Evolutionary conservation across 345 rosid genomes (phyloP).

Genomic region (Durio zibethinus): DNA sequence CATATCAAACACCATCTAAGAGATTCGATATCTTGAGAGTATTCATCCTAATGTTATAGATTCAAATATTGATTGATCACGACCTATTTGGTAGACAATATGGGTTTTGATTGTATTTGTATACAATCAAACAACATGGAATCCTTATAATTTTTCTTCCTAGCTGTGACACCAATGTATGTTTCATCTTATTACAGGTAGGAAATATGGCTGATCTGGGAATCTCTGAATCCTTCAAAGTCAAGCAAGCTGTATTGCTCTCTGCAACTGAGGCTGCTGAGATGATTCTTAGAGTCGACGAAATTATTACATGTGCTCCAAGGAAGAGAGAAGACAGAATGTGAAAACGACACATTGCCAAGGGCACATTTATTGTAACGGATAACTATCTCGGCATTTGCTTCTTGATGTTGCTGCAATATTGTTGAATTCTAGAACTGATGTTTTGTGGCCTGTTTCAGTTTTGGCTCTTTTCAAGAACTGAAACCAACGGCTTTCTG

Average conservation of each 20-base stretch:
- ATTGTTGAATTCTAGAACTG: constrained; percentile 1
- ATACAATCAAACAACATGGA: neutral
- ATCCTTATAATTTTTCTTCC: neutral
- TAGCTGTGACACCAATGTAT: neutral
- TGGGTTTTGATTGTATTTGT: neutral
- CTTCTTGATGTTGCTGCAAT: neutral
- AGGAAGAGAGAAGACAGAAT: constrained; percentile 76
- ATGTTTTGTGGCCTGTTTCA: constrained; percentile 9
- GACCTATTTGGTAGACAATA: neutral
- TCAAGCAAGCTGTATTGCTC: constrained; percentile 86
- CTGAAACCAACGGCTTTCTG: neutral
- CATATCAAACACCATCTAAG: too few relatives aligned
- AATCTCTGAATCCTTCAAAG: constrained; percentile 88
- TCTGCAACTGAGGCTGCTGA: constrained; percentile 98
- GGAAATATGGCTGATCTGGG: constrained; percentile 89
- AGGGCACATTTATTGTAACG: neutral
- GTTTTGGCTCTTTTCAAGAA: neutral
- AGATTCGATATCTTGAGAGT: too few relatives aligned
- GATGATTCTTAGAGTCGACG: constrained; percentile 81
- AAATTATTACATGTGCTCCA: constrained; percentile 80
- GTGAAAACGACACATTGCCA: constrained; percentile 27
- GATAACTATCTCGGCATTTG: neutral
- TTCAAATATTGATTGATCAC: neutral
- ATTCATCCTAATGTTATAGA: neutral
- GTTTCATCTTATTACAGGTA: constrained; percentile 44